These are phyloP conservation scores for Lablab purpureus DNA, from an alignment of 306 rosid species.

Conservation along the genomic window DNA sequence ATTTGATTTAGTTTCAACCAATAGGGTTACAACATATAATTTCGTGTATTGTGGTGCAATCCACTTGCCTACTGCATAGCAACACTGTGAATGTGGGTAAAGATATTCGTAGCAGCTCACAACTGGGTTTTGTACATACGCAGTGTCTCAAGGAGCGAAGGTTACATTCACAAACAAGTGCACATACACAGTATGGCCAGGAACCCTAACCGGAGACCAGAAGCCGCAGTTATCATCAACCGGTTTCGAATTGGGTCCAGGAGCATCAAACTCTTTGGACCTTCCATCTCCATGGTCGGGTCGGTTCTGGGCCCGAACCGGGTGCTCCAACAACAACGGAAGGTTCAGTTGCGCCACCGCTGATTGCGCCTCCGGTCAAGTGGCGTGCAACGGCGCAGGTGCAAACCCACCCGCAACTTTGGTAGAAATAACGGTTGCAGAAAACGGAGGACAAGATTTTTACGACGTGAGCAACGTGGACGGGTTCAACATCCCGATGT, in stretches of 20 bases:
- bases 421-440: conserved; percentile 27
- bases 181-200: conserved; percentile 49
- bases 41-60: too few species aligned
- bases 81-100: too few species aligned
- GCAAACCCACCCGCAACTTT: conserved; percentile 39
- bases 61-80: not conserved
- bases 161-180: conserved; percentile 45
- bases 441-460: conserved; percentile 32
- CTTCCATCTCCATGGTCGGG: conserved; percentile 24
- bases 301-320: not conserved
- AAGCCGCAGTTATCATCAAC: conserved; percentile 38
- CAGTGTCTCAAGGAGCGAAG: conserved; percentile 3
- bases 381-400: not conserved
- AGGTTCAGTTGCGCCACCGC: conserved; percentile 46
- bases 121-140: not conserved
- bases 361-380: conserved; percentile 43
- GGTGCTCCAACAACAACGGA: conserved; percentile 7
- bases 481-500: conserved; percentile 3
- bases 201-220: conserved; percentile 36
- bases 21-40: too few species aligned
- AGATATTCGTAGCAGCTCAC: too few species aligned
- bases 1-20: too few species aligned
- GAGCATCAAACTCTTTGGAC: not conserved
- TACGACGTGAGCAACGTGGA: conserved; percentile 35
- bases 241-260: conserved; percentile 42